phyloP scores from a whole-genome alignment of 2,329 filamentous ascomycete genomes.

The Colletotrichum endophyticum region DNA sequence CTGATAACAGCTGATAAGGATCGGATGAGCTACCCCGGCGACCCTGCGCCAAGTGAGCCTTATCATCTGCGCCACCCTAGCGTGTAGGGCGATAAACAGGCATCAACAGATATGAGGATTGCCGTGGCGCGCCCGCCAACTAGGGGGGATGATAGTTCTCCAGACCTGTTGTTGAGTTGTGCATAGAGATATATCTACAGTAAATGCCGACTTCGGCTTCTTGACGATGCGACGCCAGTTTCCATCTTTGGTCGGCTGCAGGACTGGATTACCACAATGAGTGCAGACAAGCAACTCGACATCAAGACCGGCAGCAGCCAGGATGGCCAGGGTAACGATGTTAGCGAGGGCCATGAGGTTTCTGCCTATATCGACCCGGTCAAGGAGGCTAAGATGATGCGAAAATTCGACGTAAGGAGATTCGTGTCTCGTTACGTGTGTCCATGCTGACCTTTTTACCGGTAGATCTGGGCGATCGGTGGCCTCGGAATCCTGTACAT shows the following conservation, averaged over 20 bases:
- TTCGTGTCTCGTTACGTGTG: neutral
- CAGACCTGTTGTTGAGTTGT: neutral
- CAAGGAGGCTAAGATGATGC: conserved; percentile 23
- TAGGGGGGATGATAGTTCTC: neutral
- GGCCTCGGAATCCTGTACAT: conserved; percentile 32
- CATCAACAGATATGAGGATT: neutral
- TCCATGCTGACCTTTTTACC: neutral
- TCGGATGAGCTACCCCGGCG: neutral
- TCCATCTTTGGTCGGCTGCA: neutral
- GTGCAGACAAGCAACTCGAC: neutral
- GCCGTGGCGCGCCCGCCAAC: neutral
- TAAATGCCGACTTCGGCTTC: neutral
- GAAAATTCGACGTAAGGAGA: conserved; percentile 27
- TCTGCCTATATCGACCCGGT: neutral
- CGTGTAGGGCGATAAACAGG: neutral
- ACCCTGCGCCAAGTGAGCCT: neutral
- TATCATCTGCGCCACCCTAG: neutral
- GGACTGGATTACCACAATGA: neutral
- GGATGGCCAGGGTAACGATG: neutral
- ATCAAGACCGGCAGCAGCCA: neutral
- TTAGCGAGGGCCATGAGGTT: neutral
- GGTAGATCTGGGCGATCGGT: neutral
- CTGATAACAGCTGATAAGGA: neutral
- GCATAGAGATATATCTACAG: neutral
- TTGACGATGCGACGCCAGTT: neutral